These are phyloP conservation scores for Penicillium sclerotigenum DNA, from an alignment of 2,329 filamentous ascomycete genomes.

Conservation along the genomic window DNA sequence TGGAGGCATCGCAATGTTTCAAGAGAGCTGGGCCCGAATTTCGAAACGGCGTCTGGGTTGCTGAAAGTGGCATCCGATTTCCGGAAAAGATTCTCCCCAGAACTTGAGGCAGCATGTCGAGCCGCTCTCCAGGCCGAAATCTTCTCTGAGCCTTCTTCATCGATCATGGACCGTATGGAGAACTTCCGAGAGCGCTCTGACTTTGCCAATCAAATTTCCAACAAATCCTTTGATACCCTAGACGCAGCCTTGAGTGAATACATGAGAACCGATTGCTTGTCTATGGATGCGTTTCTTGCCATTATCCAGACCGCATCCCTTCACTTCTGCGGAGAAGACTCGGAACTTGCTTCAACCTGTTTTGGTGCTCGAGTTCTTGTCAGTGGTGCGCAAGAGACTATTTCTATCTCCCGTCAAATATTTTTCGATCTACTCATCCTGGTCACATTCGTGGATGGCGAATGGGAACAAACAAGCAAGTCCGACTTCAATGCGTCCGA, in stretches of 20 bases:
- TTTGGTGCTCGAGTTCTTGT: slow-evolving; percentile 75
- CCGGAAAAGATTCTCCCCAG: slow-evolving; percentile 65
- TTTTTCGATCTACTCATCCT: slow-evolving; percentile 80
- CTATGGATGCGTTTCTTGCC: slow-evolving; percentile 52
- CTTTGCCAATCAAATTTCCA: slow-evolving; percentile 74
- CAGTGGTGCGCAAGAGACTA: slow-evolving; percentile 73
- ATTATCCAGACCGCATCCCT: slow-evolving; percentile 51
- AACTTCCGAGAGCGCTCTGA: slow-evolving; percentile 74
- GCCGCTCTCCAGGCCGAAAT: slow-evolving; percentile 69
- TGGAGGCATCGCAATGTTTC: slow-evolving; percentile 46
- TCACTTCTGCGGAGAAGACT: slow-evolving; percentile 41
- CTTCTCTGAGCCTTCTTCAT: slow-evolving; percentile 67
- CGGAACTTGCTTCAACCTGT: slow-evolving; percentile 54
- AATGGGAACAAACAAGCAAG: slow-evolving; percentile 70
- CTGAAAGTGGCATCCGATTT: slow-evolving; percentile 69
- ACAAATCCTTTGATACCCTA: slow-evolving; percentile 74
- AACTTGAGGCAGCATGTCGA: slow-evolving; percentile 65
- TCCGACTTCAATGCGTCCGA: slow-evolving; percentile 61
- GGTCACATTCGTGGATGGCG: slow-evolving; percentile 80
- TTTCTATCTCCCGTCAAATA: slow-evolving; percentile 68
- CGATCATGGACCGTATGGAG: slow-evolving; percentile 71
- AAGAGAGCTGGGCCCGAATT: slow-evolving; percentile 51
- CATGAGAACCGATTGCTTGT: slow-evolving; percentile 48
- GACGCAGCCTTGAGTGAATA: slow-evolving; percentile 65
- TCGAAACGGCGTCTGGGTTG: slow-evolving; percentile 58